phyloP scores from a whole-genome alignment of 176 grass and related monocot genomes.

The Aegilops umbellulata region DNA sequence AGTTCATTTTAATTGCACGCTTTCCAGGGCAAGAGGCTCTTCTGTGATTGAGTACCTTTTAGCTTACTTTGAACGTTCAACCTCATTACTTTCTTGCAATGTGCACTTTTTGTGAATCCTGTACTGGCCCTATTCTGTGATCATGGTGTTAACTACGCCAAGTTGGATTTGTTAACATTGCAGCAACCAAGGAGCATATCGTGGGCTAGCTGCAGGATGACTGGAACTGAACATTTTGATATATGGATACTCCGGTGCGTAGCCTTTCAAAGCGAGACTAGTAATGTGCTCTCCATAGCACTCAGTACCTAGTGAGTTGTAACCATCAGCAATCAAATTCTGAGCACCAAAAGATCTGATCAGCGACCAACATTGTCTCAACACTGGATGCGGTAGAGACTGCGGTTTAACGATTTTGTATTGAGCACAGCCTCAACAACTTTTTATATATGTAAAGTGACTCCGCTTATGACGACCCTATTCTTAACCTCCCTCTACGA shows the following conservation, averaged over 20 bases:
- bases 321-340: conserved; percentile 21
- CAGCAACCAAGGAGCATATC: too few relatives aligned
- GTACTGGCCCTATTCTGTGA: background rate
- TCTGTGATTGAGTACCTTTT: background rate
- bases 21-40: conserved; percentile 9
- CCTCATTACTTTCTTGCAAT: background rate
- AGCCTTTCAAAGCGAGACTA: conserved; percentile 13
- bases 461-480: too few relatives aligned
- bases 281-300: conserved; percentile 15
- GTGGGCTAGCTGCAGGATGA: background rate
- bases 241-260: background rate
- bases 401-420: too few relatives aligned
- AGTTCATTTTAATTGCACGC: conserved; percentile 13
- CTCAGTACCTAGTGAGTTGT: background rate
- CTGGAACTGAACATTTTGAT: conserved; percentile 18
- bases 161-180: conserved; percentile 3
- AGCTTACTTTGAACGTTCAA: conserved; percentile 8
- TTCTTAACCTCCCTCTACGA: too few relatives aligned
- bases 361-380: background rate
- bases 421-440: too few relatives aligned
- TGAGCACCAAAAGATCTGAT: conserved; percentile 20
- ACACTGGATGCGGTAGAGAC: too few relatives aligned
- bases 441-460: too few relatives aligned
- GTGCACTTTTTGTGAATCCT: background rate
- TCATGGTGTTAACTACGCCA: background rate